Percentiles rank a stretch among this genome's conserved stretches.
These are phyloP conservation scores for Metschnikowia bowlesiae DNA, from an alignment of 805 yeast species.

Conservation along the genomic window DNA sequence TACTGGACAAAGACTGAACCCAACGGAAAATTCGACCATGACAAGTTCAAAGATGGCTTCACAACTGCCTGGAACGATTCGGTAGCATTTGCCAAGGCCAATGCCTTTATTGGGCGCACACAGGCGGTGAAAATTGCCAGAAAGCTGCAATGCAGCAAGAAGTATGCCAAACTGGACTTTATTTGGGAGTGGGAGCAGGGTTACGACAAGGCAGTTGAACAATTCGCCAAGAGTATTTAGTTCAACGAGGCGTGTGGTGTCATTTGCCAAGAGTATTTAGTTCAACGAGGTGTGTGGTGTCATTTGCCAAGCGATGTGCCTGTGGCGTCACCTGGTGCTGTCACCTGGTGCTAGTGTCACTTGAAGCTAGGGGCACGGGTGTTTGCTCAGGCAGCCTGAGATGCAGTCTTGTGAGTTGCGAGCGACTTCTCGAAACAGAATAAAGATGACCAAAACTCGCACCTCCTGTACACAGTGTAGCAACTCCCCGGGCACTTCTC, in stretches of 20 bases:
- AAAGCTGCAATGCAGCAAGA: constrained; percentile 52
- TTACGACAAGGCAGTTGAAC: constrained; percentile 56
- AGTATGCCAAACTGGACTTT: constrained; percentile 52
- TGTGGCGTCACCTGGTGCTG: not conserved
- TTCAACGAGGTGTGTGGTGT: not conserved
- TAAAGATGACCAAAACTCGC: not conserved
- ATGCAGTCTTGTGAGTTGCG: not conserved
- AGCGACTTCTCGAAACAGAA: not conserved
- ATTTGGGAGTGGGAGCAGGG: constrained; percentile 94
- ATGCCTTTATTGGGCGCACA: constrained; percentile 69
- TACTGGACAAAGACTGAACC: constrained; percentile 67
- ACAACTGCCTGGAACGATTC: constrained; percentile 72
- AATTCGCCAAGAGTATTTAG: constrained; percentile 22
- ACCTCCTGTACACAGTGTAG: not conserved
- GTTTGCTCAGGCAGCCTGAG: not conserved
- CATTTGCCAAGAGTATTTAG: too few relatives aligned
- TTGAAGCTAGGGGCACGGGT: not conserved
- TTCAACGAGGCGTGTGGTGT: not conserved
- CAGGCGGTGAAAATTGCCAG: constrained; percentile 54
- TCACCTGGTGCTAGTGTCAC: not conserved
- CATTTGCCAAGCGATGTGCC: not conserved
- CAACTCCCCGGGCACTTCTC: not conserved
- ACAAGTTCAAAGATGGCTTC: constrained; percentile 78
- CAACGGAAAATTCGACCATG: constrained; percentile 67
- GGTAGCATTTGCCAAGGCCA: constrained; percentile 59